phyloP scores from a whole-genome alignment of 2,329 filamentous ascomycete genomes.

The Scorias spongiosa region DNA sequence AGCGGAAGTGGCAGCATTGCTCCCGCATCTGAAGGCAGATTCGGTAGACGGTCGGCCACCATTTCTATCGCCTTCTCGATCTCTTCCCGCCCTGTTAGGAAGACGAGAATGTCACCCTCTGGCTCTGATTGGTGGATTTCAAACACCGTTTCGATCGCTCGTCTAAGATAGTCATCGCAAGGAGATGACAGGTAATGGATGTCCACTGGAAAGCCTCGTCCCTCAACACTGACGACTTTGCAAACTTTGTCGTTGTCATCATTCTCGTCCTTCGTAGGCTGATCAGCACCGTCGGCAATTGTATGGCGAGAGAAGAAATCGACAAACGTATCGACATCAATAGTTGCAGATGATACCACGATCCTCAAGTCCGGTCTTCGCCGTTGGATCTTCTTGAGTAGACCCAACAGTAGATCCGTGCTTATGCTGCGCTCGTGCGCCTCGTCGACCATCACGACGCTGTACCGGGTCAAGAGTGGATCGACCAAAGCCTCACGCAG shows the following conservation, averaged over 20 bases:
- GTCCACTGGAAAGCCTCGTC: conserved; percentile 78
- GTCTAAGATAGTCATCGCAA: conserved; percentile 73
- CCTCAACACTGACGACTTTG: conserved; percentile 70
- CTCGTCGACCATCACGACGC: conserved; percentile 94
- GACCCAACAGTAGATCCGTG: conserved; percentile 76
- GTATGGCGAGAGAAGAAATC: conserved; percentile 46
- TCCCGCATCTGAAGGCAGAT: conserved; percentile 44
- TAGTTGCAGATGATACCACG: conserved; percentile 81
- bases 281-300: conserved; percentile 25
- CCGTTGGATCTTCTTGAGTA: conserved; percentile 79
- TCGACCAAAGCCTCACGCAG: conserved; percentile 87
- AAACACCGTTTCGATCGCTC: conserved; percentile 66
- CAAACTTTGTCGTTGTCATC: conserved; percentile 26
- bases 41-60: conserved; percentile 55
- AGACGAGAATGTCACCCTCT: conserved; percentile 77
- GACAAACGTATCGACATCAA: conserved; percentile 77
- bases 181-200: conserved; percentile 65
- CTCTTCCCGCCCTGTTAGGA: conserved; percentile 83
- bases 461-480: conserved; percentile 78
- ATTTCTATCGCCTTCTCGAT: conserved; percentile 72
- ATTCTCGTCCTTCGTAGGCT: conserved; percentile 13
- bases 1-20: conserved; percentile 59
- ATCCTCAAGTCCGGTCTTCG: conserved; percentile 69
- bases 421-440: conserved; percentile 88
- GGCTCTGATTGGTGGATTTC: conserved; percentile 72